Evolutionary conservation across 2,329 filamentous ascomycete genomes (phyloP).

Genomic region (Pseudogymnoascus sp.): DNA sequence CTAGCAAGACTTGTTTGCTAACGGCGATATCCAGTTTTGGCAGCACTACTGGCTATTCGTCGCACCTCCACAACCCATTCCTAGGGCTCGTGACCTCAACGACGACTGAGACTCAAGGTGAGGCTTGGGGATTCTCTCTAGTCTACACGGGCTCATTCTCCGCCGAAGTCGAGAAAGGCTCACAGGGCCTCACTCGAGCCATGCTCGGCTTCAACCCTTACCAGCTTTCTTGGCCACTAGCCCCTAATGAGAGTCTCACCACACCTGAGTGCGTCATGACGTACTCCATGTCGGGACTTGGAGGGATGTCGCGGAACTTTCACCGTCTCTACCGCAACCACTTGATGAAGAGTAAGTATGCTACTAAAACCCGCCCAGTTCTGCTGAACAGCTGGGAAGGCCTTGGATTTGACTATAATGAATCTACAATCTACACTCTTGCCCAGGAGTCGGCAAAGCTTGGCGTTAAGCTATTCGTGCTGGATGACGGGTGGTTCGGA

Average conservation of each 20-base stretch:
- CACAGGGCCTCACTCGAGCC: conserved; percentile 55
- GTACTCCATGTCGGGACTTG: conserved; percentile 53
- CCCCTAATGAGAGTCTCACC: conserved; percentile 49
- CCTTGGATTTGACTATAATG: conserved; percentile 52
- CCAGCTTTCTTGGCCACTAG: conserved; percentile 53
- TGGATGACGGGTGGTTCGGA: conserved; percentile 65
- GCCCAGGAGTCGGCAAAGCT: conserved; percentile 52
- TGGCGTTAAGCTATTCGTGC: conserved; percentile 57
- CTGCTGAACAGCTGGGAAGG: conserved; percentile 64
- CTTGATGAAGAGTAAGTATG: conserved; percentile 52
- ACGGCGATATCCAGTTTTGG: conserved; percentile 42
- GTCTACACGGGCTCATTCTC: conserved; percentile 59
- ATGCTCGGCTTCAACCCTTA: conserved; percentile 55
- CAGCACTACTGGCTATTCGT: conserved; percentile 56
- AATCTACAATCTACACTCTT: conserved; percentile 48
- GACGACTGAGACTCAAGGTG: conserved; percentile 54
- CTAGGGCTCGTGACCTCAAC: conserved; percentile 49
- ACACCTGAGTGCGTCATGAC: conserved; percentile 59
- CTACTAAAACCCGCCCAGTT: conserved; percentile 44
- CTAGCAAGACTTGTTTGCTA: neutral
- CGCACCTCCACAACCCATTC: conserved; percentile 60
- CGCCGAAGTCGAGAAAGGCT: conserved; percentile 55
- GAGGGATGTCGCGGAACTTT: conserved; percentile 56
- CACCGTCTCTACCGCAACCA: conserved; percentile 57
- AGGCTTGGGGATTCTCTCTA: conserved; percentile 60